phyloP scores from a whole-genome alignment of 495 filamentous ascomycete species.

The Aspergillus cavernicola region DNA sequence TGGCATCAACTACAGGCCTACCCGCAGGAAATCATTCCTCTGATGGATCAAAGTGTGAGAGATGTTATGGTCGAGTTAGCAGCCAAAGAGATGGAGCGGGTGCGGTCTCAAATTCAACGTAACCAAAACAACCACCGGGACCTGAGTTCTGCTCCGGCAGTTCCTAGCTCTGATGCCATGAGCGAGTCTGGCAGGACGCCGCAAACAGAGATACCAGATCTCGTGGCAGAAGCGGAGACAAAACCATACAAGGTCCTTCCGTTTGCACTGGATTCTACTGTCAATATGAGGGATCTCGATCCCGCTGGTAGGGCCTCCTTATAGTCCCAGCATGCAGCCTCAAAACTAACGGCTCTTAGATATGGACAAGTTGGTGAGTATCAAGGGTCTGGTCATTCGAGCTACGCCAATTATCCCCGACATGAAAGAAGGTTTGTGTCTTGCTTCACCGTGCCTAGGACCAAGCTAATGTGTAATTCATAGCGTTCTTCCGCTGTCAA shows the following conservation, averaged over 20 bases:
- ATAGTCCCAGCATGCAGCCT: neutral
- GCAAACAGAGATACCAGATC: slow-evolving; percentile 49
- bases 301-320: slow-evolving; percentile 57
- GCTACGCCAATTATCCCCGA: slow-evolving; percentile 95
- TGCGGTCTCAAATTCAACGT: slow-evolving; percentile 55
- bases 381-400: slow-evolving; percentile 96
- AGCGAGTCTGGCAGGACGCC: slow-evolving; percentile 32
- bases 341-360: slow-evolving; percentile 45
- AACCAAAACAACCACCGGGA: slow-evolving; percentile 39
- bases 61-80: slow-evolving; percentile 91
- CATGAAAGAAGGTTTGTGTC: slow-evolving; percentile 74
- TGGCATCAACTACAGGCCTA: slow-evolving; percentile 94
- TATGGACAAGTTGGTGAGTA: slow-evolving; percentile 92
- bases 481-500: slow-evolving; percentile 90
- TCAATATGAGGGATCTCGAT: slow-evolving; percentile 94
- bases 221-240: slow-evolving; percentile 62
- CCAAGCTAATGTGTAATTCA: slow-evolving; percentile 12
- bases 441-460: neutral
- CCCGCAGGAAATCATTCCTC: slow-evolving; percentile 89
- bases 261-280: slow-evolving; percentile 79
- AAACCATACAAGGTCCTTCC: slow-evolving; percentile 80
- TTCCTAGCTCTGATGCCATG: slow-evolving; percentile 72
- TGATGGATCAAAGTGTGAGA: slow-evolving; percentile 93
- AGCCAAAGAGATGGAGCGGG: slow-evolving; percentile 69
- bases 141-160: slow-evolving; percentile 67